phyloP scores from a whole-genome alignment of 257 asterid genomes.

The Orobanche coerulescens region DNA sequence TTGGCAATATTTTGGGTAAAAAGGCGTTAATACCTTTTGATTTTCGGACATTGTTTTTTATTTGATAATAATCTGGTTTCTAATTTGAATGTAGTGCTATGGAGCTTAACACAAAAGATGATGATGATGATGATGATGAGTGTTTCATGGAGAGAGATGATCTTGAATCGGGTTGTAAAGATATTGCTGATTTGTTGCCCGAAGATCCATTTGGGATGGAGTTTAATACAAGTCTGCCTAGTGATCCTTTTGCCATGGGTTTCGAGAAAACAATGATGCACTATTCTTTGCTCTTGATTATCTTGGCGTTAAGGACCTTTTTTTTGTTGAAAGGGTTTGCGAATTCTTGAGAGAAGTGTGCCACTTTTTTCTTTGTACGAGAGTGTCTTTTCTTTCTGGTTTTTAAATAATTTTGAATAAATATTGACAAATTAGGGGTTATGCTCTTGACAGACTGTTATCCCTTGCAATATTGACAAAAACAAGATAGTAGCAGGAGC shows the following conservation, averaged over 20 bases:
- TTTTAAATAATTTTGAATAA: too few relatives aligned
- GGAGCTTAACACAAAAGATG: conserved; percentile 36
- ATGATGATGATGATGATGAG: conserved; percentile 25
- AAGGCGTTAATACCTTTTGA: too few relatives aligned
- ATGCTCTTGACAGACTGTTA: too few relatives aligned
- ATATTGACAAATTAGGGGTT: too few relatives aligned
- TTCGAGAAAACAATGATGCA: conserved; percentile 37
- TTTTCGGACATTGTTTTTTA: conserved; percentile 6
- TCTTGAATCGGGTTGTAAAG: conserved; percentile 26
- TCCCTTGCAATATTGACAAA: too few relatives aligned
- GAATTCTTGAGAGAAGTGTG: conserved; percentile 46
- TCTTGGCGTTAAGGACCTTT: conserved; percentile 56
- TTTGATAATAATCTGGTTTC: conserved; percentile 5
- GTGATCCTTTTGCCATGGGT: conserved; percentile 41
- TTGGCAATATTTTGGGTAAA: too few relatives aligned
- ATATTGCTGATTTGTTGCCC: conserved; percentile 59
- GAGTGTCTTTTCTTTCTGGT: too few relatives aligned
- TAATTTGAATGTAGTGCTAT: conserved; percentile 19
- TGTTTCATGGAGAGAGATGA: conserved; percentile 26
- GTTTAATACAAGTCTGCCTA: conserved; percentile 27
- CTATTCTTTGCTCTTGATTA: conserved; percentile 45
- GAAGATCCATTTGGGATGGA: conserved; percentile 51
- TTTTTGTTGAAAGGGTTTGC: conserved; percentile 71
- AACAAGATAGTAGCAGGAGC: too few relatives aligned
- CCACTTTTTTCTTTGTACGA: too few relatives aligned